Percentiles rank a stretch among this genome's conserved stretches.
Conservation (phyloP, 1,139 yeast species). For the Blastobotrys ciferrii region DNA sequence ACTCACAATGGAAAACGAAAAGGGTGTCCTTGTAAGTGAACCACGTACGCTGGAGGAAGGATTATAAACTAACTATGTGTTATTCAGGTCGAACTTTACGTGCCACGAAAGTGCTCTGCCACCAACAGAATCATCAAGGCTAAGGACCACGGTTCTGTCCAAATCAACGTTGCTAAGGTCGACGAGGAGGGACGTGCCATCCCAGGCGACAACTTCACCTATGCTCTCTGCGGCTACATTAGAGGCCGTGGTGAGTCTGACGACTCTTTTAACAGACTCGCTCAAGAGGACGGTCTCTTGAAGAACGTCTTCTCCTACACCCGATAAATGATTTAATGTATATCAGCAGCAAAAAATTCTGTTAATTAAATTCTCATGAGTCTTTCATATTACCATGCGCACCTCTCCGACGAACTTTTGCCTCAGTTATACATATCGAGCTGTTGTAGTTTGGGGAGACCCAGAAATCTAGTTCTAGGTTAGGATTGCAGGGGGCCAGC, state of each 20-base stretch:
- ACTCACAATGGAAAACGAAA: conserved; percentile 97
- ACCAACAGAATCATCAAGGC: conserved; percentile 99
- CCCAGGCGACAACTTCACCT: conserved; percentile 88
- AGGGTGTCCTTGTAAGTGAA: conserved; percentile 92
- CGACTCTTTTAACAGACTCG: conserved; percentile 98
- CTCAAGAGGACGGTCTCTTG: conserved; percentile 97
- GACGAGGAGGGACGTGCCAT: conserved; percentile 96
- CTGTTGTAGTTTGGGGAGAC: not conserved
- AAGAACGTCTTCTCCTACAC: conserved; percentile 99
- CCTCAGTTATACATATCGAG: too few relatives aligned
- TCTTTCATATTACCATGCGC: not conserved
- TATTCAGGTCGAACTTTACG: conserved; percentile 95
- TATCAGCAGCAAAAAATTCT: conserved; percentile 2
- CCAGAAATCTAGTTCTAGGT: too few relatives aligned
- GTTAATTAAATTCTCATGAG: not conserved
- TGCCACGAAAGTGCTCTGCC: conserved; percentile 99
- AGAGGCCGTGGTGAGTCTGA: conserved; percentile 93
- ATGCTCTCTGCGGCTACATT: conserved; percentile 96
- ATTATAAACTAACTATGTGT: not conserved
- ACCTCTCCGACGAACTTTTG: not conserved
- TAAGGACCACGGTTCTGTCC: conserved; percentile 99
- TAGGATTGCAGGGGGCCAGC: too few relatives aligned
- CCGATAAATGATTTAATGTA: conserved; percentile 59
- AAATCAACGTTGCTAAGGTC: conserved; percentile 80
- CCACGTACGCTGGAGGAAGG: not conserved